phyloP scores from a whole-genome alignment of 768 basidiomycete genomes.

The Mycena polygramma region DNA sequence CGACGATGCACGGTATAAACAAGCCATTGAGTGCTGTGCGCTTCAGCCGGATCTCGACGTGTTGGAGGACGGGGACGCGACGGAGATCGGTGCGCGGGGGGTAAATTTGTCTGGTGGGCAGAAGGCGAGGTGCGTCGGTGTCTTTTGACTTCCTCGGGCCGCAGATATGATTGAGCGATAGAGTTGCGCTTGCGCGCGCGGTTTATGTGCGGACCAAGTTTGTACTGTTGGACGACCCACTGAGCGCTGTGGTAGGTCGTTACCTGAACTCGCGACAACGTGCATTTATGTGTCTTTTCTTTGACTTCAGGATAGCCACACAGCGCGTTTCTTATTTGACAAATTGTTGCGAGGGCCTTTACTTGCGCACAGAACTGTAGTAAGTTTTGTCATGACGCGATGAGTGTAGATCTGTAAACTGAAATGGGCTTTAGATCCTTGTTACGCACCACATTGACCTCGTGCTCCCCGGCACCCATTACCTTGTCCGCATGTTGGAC shows the following conservation, averaged over 20 bases:
- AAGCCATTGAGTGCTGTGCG: slow-evolving; percentile 88
- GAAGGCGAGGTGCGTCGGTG: slow-evolving; percentile 72
- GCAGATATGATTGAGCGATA: slow-evolving; percentile 42
- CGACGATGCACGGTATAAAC: slow-evolving; percentile 80
- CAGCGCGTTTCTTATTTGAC: slow-evolving; percentile 72
- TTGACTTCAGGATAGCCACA: slow-evolving; percentile 72
- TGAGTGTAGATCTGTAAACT: not conserved
- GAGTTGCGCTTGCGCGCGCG: slow-evolving; percentile 86
- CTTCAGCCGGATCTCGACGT: slow-evolving; percentile 84
- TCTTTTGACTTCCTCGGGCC: too few relatives aligned
- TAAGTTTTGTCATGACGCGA: slow-evolving; percentile 40
- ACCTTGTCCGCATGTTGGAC: slow-evolving; percentile 84
- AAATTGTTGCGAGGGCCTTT: slow-evolving; percentile 76
- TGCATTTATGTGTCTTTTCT: not conserved
- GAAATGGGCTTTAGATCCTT: slow-evolving; percentile 58
- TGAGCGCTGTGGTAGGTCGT: slow-evolving; percentile 65
- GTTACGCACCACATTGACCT: slow-evolving; percentile 91
- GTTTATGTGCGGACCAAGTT: slow-evolving; percentile 80
- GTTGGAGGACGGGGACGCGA: slow-evolving; percentile 88
- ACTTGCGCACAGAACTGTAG: slow-evolving; percentile 75
- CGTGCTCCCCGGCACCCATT: slow-evolving; percentile 79
- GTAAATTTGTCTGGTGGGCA: slow-evolving; percentile 86
- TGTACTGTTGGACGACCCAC: slow-evolving; percentile 84
- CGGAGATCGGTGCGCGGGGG: slow-evolving; percentile 83
- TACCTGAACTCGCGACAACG: not conserved